Evolutionary conservation across 305 asterid species (phyloP).

Genomic region (Fraxinus paxiana): DNA sequence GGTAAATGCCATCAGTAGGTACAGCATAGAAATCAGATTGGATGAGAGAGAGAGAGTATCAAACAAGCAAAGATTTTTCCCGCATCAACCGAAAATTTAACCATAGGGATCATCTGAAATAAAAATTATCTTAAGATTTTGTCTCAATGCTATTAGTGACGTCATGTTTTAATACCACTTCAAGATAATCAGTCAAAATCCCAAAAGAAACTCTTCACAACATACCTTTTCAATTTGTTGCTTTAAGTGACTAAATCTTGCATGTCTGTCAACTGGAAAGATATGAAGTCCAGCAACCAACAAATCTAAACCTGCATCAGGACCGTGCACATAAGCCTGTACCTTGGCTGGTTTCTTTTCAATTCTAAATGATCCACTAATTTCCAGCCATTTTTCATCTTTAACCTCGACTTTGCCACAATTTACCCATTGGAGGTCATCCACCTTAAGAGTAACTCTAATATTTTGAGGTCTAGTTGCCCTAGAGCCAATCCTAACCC

Average conservation of each 20-base stretch:
- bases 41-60: neutral
- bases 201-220: constrained; percentile 1
- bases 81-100: neutral
- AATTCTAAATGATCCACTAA: constrained; percentile 41
- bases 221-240: constrained; percentile 61
- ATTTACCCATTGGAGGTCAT: constrained; percentile 59
- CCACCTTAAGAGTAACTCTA: constrained; percentile 64
- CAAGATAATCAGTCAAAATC: neutral
- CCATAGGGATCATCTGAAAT: neutral
- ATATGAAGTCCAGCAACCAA: constrained; percentile 45
- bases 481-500: constrained; percentile 61
- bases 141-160: neutral
- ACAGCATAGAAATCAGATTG: neutral
- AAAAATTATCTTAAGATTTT: neutral
- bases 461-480: constrained; percentile 54
- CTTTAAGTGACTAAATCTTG: constrained; percentile 33
- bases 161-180: neutral
- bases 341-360: constrained; percentile 36
- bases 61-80: neutral
- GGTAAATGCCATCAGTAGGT: neutral
- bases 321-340: constrained; percentile 42
- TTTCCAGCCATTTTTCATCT: constrained; percentile 52
- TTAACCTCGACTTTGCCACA: constrained; percentile 69
- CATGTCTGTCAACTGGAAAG: constrained; percentile 36
- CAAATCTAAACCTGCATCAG: constrained; percentile 39